Evolutionary conservation across 202 grass and related monocot species (phyloP).

Genomic region (Bolboschoenoplectus hybrid): DNA sequence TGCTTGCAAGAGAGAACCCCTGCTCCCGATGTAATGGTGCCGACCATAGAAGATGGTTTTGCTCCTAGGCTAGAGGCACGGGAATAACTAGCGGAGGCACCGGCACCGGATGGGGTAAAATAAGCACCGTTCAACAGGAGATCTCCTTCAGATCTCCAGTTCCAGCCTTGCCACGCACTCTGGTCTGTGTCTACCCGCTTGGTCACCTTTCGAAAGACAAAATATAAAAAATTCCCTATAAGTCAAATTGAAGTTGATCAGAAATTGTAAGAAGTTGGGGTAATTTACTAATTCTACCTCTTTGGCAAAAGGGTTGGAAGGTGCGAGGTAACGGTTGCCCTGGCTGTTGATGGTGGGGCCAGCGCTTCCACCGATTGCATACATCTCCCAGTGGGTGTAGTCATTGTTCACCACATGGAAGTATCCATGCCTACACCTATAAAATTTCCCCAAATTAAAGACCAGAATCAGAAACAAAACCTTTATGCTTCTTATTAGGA

Average conservation of each 20-base stretch:
- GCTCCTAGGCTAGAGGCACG: conserved; percentile 49
- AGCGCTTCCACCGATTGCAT: conserved; percentile 50
- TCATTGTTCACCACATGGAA: conserved; percentile 53
- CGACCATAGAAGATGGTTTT: conserved; percentile 45
- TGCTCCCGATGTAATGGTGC: conserved; percentile 44
- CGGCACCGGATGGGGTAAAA: conserved; percentile 46
- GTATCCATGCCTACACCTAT: conserved; percentile 50
- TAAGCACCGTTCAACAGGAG: conserved; percentile 46
- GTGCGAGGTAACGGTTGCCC: conserved; percentile 47
- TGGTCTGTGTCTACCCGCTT: conserved; percentile 38
- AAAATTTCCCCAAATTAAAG: conserved; percentile 6
- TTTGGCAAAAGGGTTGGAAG: conserved; percentile 40
- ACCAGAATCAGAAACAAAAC: conserved; percentile 18
- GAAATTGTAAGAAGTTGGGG: background rate
- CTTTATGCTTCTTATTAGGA: background rate
- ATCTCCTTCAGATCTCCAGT: conserved; percentile 52
- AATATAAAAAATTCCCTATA: background rate
- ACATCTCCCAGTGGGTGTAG: conserved; percentile 53
- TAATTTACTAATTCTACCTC: conserved; percentile 38
- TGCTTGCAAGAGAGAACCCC: conserved; percentile 44
- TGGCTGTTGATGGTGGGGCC: conserved; percentile 52
- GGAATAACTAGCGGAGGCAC: conserved; percentile 45
- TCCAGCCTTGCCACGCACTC: conserved; percentile 40
- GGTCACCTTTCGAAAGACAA: conserved; percentile 40
- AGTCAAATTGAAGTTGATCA: background rate